These are phyloP conservation scores for Suhomyces prunicola DNA, from an alignment of 805 yeast genomes.

Conservation along the genomic window DNA sequence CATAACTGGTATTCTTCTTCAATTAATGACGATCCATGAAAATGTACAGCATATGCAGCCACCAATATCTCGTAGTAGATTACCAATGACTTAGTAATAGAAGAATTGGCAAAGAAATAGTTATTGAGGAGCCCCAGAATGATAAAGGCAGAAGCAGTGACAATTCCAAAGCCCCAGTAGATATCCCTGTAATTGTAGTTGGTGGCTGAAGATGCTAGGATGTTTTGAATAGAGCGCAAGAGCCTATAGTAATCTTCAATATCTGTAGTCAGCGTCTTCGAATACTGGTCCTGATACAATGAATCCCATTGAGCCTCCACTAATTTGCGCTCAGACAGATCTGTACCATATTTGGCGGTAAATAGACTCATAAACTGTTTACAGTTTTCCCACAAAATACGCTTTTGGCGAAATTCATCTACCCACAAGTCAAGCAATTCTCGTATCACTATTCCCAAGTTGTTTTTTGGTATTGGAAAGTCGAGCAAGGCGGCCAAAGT, in stretches of 20 bases:
- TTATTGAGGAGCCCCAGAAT: constrained; percentile 8
- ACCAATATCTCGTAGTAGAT: constrained; percentile 34
- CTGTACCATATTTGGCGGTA: constrained; percentile 34
- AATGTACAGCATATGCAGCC: constrained; percentile 56
- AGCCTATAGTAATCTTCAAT: constrained; percentile 26
- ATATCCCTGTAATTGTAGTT: constrained; percentile 63
- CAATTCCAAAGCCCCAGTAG: constrained; percentile 19
- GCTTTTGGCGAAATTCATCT: constrained; percentile 25
- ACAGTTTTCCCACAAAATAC: constrained; percentile 52
- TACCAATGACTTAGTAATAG: background rate
- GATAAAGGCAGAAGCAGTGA: constrained; percentile 27
- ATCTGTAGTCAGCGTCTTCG: background rate
- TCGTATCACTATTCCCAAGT: constrained; percentile 66
- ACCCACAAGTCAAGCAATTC: constrained; percentile 56
- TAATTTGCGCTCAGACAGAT: constrained; percentile 3
- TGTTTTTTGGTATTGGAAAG: constrained; percentile 67
- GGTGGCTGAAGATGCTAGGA: constrained; percentile 60
- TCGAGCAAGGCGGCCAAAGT: constrained; percentile 60
- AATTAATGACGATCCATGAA: constrained; percentile 72
- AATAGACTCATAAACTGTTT: constrained; percentile 50
- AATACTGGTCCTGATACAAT: constrained; percentile 1
- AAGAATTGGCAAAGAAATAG: constrained; percentile 1
- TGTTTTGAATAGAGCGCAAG: constrained; percentile 47
- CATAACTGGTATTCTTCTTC: constrained; percentile 97
- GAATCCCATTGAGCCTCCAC: constrained; percentile 11